Evolutionary conservation across 164 flowering plant species (phyloP).

Genomic region (Nymphaea thermarum): DNA sequence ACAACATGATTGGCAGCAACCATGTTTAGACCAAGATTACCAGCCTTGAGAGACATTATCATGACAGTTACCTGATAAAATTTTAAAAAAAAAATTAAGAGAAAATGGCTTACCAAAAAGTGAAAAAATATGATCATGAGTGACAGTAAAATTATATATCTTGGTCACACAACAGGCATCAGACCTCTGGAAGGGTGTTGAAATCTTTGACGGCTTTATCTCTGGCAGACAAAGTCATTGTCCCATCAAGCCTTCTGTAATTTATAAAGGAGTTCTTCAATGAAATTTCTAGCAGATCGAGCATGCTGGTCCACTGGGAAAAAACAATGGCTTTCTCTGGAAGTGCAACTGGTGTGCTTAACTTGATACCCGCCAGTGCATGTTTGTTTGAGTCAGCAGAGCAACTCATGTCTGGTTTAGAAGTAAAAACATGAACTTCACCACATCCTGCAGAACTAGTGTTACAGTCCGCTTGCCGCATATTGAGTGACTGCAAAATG

Average conservation of each 20-base stretch:
- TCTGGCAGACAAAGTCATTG: constrained; percentile 63
- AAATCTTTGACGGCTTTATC: constrained; percentile 82
- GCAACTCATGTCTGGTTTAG: not conserved
- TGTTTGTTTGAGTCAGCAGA: not conserved
- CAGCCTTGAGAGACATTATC: constrained; percentile 96
- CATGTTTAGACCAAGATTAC: constrained; percentile 93
- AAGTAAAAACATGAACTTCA: constrained; percentile 7
- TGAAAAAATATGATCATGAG: not conserved
- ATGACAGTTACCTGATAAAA: constrained; percentile 73
- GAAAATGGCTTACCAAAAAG: not conserved
- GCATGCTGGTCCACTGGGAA: constrained; percentile 97
- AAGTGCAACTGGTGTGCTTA: constrained; percentile 10
- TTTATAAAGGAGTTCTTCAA: constrained; percentile 32
- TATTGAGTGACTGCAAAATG: constrained; percentile 39
- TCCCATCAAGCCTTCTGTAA: constrained; percentile 86
- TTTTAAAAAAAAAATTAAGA: not conserved
- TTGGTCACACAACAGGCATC: constrained; percentile 5
- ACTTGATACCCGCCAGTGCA: constrained; percentile 4
- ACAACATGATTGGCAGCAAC: constrained; percentile 94
- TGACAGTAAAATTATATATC: not conserved
- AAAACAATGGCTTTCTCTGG: constrained; percentile 73
- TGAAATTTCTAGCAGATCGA: constrained; percentile 66
- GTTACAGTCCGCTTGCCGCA: constrained; percentile 11
- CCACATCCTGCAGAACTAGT: constrained; percentile 9
- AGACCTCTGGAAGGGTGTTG: constrained; percentile 75